Evolutionary conservation across 2,329 filamentous ascomycete genomes (phyloP), one percentile per base, ranked within the genome.

Genomic region (Paecilomyces dactylethromorphus): DNA sequence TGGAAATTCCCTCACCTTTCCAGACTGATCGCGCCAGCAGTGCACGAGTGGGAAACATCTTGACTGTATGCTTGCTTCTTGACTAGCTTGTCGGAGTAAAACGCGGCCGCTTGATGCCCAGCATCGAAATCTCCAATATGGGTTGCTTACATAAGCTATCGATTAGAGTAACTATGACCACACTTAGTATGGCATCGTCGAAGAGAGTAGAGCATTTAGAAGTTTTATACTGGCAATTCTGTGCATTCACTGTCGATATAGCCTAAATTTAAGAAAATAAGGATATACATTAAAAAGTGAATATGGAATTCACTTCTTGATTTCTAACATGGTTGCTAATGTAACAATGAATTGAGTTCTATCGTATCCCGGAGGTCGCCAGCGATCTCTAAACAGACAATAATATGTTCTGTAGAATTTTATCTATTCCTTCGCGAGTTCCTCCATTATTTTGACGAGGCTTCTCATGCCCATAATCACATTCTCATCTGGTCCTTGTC

Each of bases 401-500:
- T 54, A 55, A 55, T 33, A 55, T 55, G 51, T 56, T 15, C 39
- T 51, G 22, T 21, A 35, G 49, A n/a, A n/a, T 33, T 58, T 59
- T 56, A 51, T 32, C 58, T 59, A 70, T 31, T 63, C 64, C 32
- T 60, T 64, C 22, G 81, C 76, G 69, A 95, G 75, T 58, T 89
- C 82, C 59, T 86, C 82, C 66, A 97, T 87, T 31, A 97, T 87
- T 60, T 81, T 80, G 56, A 84, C 80, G 39, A 93, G 78, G 69
- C 83, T 93, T 69, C 86, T 81, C 62, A 97, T 84, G 0, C 92
- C 92, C 35, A 79, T 78, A 32, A 97, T 79, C 13, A 84, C 78
- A 69, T 97, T 97, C 75, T 96, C 88, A 71, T 99, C 94, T 0
- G 89, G 88, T 0, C 93, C 93, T 67, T 88, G 77, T 1, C 91